A percentile compares a stretch with the other conserved stretches of the same genome.
Conservation (phyloP, 257 asterid genomes). For the Dorcoceras hygrometricum region DNA sequence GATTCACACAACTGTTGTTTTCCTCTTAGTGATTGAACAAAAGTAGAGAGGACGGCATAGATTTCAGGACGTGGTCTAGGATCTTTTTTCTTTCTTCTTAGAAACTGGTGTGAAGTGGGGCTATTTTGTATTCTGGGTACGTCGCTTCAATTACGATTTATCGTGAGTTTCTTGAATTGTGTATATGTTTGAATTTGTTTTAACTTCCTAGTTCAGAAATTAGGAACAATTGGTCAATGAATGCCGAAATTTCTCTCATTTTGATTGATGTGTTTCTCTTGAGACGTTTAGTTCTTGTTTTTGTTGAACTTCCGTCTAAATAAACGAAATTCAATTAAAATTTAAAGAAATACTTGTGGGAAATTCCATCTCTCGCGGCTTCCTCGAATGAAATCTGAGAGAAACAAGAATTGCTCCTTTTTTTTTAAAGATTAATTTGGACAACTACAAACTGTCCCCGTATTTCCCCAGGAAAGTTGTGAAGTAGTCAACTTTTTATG, state of each 20-base stretch:
- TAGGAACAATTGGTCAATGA: neutral
- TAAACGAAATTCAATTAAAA: no score
- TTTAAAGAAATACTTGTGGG: no score
- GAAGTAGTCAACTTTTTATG: neutral
- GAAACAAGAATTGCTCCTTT: neutral
- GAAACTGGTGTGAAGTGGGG: neutral
- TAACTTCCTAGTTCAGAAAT: neutral
- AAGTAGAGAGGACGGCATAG: neutral
- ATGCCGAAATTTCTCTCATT: no score
- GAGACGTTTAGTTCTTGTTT: neutral
- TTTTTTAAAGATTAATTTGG: constrained; percentile 31
- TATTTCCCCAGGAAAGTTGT: constrained; percentile 26
- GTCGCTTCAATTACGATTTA: neutral
- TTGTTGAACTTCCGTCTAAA: no score
- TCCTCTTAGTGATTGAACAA: neutral
- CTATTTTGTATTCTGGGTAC: neutral
- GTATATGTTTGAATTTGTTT: neutral
- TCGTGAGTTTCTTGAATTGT: neutral
- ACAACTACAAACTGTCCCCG: constrained; percentile 34
- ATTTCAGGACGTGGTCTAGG: neutral
- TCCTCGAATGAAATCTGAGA: neutral
- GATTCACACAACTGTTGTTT: neutral
- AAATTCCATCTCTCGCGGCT: neutral
- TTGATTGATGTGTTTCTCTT: no score
- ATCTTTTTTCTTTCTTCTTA: neutral